Evolutionary conservation across 306 rosid species (phyloP), one percentile per base, ranked within the genome.

Genomic region (Trifolium fragiferum): DNA sequence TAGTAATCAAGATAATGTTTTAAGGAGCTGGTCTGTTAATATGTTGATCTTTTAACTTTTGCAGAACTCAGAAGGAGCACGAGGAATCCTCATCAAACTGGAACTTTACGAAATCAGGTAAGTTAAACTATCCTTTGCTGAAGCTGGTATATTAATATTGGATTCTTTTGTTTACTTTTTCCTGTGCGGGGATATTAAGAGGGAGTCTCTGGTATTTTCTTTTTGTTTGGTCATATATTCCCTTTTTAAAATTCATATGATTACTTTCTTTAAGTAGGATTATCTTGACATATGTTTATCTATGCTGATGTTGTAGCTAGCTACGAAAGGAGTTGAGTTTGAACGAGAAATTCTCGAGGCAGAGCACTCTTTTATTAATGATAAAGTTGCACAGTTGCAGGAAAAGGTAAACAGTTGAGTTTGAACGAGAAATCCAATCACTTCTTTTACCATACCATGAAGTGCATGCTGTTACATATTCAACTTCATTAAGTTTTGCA

Each of bases 271-370:
- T 15, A 8, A 62, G 57, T 57, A 25, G 72, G 72, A 20, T 70
- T 64, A 75, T 80, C 59, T 72, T 81, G 58, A 66, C 78, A 49
- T 74, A 38, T 74, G 47, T 83, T n/a, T 51, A 44, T 53, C 64
- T 73, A 43, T 72, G 64, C 70, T 78, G 65, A 71, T 78, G 35
- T 78, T 86, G 87, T 78, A 92, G 97, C 65, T 84, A 43, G 86
- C 90, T 65, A 72, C 89, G 43, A 92, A 84, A 86, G 98, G 99
- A 58, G 83, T 78, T 69, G 96, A 79, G 79, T 83, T 94, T 81
- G 97, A 91, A 72, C 77, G 84, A 74, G 95, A 92, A 86, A 86
- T 89, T 61, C 89, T 92, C 46, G 99, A 89, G 85, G 96, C 89
- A 21, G 98, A 94, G 76, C 88, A 78, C 78, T 77, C 92, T 66